A percentile compares a stretch with the other conserved stretches of the same genome.
Conservation (phyloP, 176 grass and related monocot genomes). For the Bromus sterilis region DNA sequence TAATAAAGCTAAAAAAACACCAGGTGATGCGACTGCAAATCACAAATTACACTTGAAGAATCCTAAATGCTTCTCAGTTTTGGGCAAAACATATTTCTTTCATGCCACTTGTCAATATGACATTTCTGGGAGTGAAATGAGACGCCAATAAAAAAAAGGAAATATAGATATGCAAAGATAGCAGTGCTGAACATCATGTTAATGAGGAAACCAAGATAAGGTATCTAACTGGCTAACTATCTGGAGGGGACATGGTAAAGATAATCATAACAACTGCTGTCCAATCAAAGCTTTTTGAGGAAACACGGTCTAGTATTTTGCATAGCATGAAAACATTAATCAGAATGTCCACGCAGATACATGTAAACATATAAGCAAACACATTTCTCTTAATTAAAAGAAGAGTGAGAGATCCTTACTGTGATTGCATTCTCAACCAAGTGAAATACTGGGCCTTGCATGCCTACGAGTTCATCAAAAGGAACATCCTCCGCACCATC, state of each 20-base stretch:
- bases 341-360: not conserved
- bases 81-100: not conserved
- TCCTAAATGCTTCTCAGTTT: not conserved
- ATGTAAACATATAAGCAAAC: not conserved
- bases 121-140: not conserved
- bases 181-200: not conserved
- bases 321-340: not conserved
- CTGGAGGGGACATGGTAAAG: not conserved
- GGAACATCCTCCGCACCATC: constrained; percentile 98
- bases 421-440: constrained; percentile 99
- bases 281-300: not conserved
- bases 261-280: not conserved
- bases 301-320: not conserved
- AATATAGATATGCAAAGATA: not conserved
- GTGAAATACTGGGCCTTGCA: constrained; percentile 99
- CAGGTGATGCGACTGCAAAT: not conserved
- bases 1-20: not conserved
- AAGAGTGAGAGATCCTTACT: constrained; percentile 32
- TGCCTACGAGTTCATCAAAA: constrained; percentile 95
- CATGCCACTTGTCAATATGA: not conserved
- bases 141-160: not conserved
- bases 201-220: not conserved
- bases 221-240: not conserved
- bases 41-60: not conserved
- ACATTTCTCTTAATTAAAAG: not conserved